Conservation (phyloP, 148 eudicot genomes). For the Agrostemma githago region DNA sequence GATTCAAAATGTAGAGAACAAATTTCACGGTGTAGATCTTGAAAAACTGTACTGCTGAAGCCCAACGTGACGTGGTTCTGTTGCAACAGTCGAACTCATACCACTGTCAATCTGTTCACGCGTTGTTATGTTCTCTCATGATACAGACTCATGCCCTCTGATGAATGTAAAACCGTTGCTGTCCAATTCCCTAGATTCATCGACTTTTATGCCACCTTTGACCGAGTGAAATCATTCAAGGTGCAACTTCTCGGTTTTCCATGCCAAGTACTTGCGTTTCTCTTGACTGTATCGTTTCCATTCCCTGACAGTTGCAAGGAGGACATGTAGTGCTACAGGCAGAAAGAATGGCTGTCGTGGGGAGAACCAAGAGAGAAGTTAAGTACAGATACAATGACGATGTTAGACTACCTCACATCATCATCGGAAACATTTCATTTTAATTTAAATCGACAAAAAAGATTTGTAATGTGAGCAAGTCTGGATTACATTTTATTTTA, state of each 20-base stretch:
- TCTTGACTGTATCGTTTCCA: constrained; percentile 77
- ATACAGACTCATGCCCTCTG: background rate
- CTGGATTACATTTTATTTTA: background rate
- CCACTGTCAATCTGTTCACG: too few species aligned
- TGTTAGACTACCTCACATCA: background rate
- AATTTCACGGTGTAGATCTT: too few species aligned
- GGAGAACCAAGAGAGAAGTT: background rate
- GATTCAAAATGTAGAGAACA: too few species aligned
- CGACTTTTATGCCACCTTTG: background rate
- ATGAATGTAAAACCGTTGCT: background rate
- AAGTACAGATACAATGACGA: background rate
- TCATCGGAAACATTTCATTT: background rate
- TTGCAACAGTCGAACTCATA: too few species aligned
- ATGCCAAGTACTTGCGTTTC: constrained; percentile 48
- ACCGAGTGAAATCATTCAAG: constrained; percentile 8
- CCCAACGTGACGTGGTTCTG: too few species aligned
- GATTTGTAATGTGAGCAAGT: background rate
- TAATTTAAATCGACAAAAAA: background rate
- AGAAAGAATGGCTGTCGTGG: constrained; percentile 76
- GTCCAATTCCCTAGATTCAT: background rate
- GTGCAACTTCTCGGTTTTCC: constrained; percentile 41
- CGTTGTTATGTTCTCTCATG: too few species aligned
- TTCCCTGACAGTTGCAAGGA: constrained; percentile 76
- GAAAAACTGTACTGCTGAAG: too few species aligned
- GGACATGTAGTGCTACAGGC: constrained; percentile 67